Evolutionary conservation across 257 asterid species (phyloP), one percentile per base, ranked within the genome.

Genomic region (Solanum raphanifolium): DNA sequence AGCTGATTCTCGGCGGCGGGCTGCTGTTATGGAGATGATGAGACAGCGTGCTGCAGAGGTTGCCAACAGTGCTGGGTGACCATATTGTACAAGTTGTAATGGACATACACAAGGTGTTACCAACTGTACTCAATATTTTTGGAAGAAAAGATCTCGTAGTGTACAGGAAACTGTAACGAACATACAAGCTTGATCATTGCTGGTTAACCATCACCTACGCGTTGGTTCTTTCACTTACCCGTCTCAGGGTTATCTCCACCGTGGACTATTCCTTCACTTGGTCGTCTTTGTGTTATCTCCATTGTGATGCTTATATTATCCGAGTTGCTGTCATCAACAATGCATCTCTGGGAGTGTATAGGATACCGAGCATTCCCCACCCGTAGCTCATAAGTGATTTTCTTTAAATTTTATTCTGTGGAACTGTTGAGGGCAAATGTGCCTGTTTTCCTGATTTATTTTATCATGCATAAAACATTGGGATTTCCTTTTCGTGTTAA

Each of bases 11-110:
- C 93, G 99, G 66, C 93, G 99, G 71, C 94, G 99, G 89, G 99
- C 99, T 90, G 99, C 98, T 88, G 98, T 96, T 35, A 96, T 89
- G 91, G 98, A 95, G 90, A 96, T 96, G 98, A 96, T 95, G 99
- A 94, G 99, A 92, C 98, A 95, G 88, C 98, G 98, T 4, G 99
- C 98, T 5, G 98, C 98, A 23, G 98, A 95, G 94, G 98, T 95
- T 88, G 96, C 98, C 2, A 89, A 95, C 88, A 93, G 87, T 90
- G 88, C 95, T 52, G 88, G 72, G 39, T 86, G 84, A 86, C 68
- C 83, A 72, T 21, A 65, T 23, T 13, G 72, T 86, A 48, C 88
- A 32, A 72, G 69, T 75, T 72, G 81, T 78, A 86, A 46, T 81
- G 68, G 38, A 15, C 62, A 43, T 43, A 43, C 85, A 71, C 85